Base-by-base conservation (phyloP, 2,329 filamentous ascomycete species). In the Fusarium sp. region DNA sequence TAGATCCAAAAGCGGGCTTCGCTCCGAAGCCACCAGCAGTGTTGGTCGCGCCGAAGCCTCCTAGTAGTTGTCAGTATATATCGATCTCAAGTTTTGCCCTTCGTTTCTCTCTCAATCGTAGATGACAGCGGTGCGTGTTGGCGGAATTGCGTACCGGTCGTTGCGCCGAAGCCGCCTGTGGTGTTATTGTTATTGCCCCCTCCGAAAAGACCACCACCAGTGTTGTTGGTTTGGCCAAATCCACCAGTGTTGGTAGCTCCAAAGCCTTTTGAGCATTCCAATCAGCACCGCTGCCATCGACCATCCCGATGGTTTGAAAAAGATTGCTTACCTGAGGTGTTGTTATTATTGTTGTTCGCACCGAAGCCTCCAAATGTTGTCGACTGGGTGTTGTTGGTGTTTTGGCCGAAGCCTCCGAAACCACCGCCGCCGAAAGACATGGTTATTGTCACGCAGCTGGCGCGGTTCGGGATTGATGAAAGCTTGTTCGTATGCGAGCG, bases 291-390 rank as follows among this genome's bases (percentile, higher is more conserved):
- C 65, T 56, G 64, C 60, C 62, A 62, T 58, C 68, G 62, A 62
- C 68, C 53, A 61, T 58, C 62, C 54, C 55, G 49, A 42, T 44
- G 46, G 53, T 53, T 52, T 53, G 45, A 54, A 64, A 67, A 57
- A 55, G 57, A 28, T 44, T 73, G 84, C 86, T 77, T 88, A 90
- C 88, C 86, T 80, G 84, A 78, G 53, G 77, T 80, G 68, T 75
- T 79, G 71, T 76, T 81, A 64, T 74, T 82, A 65, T 67, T 74
- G 50, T 76, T 74, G 53, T 76, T 81, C 58, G 80, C 54, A 41
- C 85, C 86, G 63, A 88, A 90, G 45, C 88, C 88, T 72, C 87
- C 86, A 79, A 91, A 91, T 23, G 81, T 73, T 23, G 79, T 73
- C 74, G 79, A 71, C 76, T 83, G 79, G 51, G 80, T 81, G 69